Evolutionary conservation across 768 basidiomycete genomes (phyloP).

Genomic region (Pulveroboletus sp.): DNA sequence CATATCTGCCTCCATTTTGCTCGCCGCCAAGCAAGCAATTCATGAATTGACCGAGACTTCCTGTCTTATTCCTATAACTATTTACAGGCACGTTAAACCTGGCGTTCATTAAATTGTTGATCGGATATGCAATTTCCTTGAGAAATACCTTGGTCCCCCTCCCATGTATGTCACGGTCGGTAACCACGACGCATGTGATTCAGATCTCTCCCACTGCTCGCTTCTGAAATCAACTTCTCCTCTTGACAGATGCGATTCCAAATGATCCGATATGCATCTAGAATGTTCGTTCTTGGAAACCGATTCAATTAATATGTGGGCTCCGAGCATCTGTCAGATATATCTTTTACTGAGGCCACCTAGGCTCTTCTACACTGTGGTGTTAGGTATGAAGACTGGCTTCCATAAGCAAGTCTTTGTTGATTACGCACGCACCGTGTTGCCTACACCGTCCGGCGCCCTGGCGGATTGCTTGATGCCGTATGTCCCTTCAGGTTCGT

Average conservation of each 20-base stretch:
- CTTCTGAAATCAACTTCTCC: background rate
- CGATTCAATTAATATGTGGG: slow-evolving; percentile 40
- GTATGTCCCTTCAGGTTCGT: background rate
- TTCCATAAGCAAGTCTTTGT: slow-evolving; percentile 34
- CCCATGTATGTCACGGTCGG: slow-evolving; percentile 69
- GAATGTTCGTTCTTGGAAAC: slow-evolving; percentile 20
- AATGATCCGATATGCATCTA: slow-evolving; percentile 38
- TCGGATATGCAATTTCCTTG: slow-evolving; percentile 57
- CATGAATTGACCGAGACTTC: slow-evolving; percentile 41
- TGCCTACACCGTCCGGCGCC: slow-evolving; percentile 30
- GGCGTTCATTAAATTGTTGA: background rate
- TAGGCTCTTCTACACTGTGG: slow-evolving; percentile 47
- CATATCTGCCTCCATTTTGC: slow-evolving; percentile 52
- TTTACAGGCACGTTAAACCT: slow-evolving; percentile 59
- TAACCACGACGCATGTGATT: slow-evolving; percentile 63
- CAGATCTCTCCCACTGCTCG: background rate
- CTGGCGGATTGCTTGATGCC: slow-evolving; percentile 41
- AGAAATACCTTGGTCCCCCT: slow-evolving; percentile 51
- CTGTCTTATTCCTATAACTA: slow-evolving; percentile 61
- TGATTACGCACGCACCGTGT: slow-evolving; percentile 35
- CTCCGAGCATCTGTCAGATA: no score
- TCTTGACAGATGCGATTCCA: slow-evolving; percentile 13
- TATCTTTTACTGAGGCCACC: background rate
- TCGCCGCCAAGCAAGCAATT: slow-evolving; percentile 62
- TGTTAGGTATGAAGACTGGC: slow-evolving; percentile 42